Evolutionary conservation across 202 grass and related monocot species (phyloP), one percentile per base, ranked within the genome.

Genomic region (Schoenoplectus triqueter): DNA sequence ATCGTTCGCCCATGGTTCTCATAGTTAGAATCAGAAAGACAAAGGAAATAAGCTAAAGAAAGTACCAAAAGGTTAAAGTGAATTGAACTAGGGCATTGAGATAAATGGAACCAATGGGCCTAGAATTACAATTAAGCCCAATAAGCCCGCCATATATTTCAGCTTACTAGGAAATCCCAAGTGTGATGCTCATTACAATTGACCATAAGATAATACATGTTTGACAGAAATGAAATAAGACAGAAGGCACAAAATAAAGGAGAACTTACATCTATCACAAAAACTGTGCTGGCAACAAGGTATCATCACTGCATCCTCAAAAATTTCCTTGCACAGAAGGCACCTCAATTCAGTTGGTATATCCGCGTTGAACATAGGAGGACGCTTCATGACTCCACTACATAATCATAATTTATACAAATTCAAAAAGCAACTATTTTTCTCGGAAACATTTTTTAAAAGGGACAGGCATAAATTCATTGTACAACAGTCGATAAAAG

Each of bases 271-370:
- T 81, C 57, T 85, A 50, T 87, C 82, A 59, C 89, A 90, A 82
- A 90, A 90, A 76, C 82, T 90, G 86, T 90, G 89, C 64, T 87
- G 89, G 82, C 89, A 90, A 74, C 89, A 90, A 48, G 82, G 85
- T 81, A 90, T 87, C 89, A 90, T 87, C 47, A 90, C 86, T 64
- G 89, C 82, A 10, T 87, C 82, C 52, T 87, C 76, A 13, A 87
- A 90, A 42, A 90, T 90, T 68, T 66, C 74, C 64, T 85, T 84
- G 54, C 89, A 90, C 65, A 90, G 82, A 84, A 75, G 84, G 22
- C 89, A 90, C 67, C 86, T 87, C 74, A 90, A 77, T 51, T 90
- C 89, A 14, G 75, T 81, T 82, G 89, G 89, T 47, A 77, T 22
- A 69, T 85, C 85, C 42, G 84, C 77, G 73, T 85, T 80, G 48